Evolutionary conservation across 305 asterid genomes (phyloP).

Genomic region (Solanum chacoense): DNA sequence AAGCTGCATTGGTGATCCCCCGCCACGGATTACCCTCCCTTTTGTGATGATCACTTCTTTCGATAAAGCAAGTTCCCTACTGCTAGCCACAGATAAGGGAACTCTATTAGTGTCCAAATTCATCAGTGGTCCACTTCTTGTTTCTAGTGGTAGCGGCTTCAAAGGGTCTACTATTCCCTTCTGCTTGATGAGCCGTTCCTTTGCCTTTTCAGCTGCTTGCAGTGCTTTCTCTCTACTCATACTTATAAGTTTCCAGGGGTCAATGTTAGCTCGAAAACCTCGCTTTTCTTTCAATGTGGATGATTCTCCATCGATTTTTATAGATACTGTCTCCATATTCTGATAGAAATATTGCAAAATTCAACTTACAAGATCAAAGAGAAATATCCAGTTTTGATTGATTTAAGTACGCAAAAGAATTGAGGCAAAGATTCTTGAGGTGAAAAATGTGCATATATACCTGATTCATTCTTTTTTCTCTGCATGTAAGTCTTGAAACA

Average conservation of each 20-base stretch:
- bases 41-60: slow-evolving; percentile 20
- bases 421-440: not conserved
- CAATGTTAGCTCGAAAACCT: slow-evolving; percentile 75
- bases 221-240: slow-evolving; percentile 79
- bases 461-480: slow-evolving; percentile 40
- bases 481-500: slow-evolving; percentile 33
- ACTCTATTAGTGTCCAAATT: slow-evolving; percentile 23
- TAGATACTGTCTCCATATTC: slow-evolving; percentile 53
- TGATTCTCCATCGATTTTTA: slow-evolving; percentile 55
- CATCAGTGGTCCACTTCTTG: slow-evolving; percentile 56
- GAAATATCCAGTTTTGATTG: slow-evolving; percentile 1
- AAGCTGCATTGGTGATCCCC: slow-evolving; percentile 40
- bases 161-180: slow-evolving; percentile 13
- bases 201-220: slow-evolving; percentile 59
- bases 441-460: slow-evolving; percentile 12
- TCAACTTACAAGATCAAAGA: not conserved
- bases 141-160: slow-evolving; percentile 74
- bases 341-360: slow-evolving; percentile 11
- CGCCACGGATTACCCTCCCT: slow-evolving; percentile 16
- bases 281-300: slow-evolving; percentile 31
- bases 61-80: slow-evolving; percentile 17
- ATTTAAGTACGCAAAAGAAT: not conserved
- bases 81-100: not conserved
- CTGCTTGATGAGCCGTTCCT: slow-evolving; percentile 48
- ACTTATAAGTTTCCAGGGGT: slow-evolving; percentile 85